Evolutionary conservation across 108 stramenopile species (phyloP).

Genomic region (Stephanodiscus triporus): DNA sequence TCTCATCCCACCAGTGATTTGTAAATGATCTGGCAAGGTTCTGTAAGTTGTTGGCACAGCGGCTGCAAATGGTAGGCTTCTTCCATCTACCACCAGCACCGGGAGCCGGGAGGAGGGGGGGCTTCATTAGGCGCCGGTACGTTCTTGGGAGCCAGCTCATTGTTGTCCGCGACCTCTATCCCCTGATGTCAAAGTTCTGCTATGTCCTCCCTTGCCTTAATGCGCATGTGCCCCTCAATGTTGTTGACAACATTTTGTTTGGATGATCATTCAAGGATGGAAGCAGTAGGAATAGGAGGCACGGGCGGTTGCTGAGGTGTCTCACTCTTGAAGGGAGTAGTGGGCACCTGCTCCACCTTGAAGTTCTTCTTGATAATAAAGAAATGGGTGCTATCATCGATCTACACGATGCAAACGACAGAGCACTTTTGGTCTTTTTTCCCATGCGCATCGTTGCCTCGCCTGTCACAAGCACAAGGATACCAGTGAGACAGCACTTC

Average conservation of each 20-base stretch:
- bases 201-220: slow-evolving; percentile 1
- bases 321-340: neutral
- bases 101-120: neutral
- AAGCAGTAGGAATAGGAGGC: neutral
- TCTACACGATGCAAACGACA: no score
- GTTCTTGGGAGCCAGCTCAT: slow-evolving; percentile 13
- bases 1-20: neutral
- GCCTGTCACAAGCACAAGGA: no score
- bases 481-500: no score
- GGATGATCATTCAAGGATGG: neutral
- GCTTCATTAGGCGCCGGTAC: neutral
- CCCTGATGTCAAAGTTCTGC: neutral
- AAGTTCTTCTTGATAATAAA: no score
- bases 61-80: slow-evolving; percentile 9
- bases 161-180: neutral
- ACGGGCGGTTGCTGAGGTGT: neutral
- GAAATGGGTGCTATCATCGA: no score
- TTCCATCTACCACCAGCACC: neutral
- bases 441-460: no score
- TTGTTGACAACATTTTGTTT: no score
- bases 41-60: neutral
- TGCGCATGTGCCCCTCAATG: no score
- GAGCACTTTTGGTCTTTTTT: no score
- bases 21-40: neutral
- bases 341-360: no score